A percentile compares a stretch with the other conserved stretches of the same genome.
Evolutionary conservation across 2,329 filamentous ascomycete species (phyloP).

Genomic region (Ascochyta viciae-villosae): DNA sequence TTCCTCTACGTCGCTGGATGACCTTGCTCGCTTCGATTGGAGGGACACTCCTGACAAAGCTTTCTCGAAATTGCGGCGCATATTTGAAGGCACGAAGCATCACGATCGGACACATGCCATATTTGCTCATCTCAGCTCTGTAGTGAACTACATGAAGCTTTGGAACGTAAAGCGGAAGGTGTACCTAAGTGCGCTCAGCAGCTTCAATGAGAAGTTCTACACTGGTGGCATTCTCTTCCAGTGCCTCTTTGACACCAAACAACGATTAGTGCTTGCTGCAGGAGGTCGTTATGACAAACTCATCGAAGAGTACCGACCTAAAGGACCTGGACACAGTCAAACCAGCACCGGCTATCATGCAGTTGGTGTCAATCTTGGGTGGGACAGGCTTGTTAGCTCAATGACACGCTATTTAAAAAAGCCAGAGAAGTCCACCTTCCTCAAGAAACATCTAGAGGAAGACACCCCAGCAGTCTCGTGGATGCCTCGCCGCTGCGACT

Average conservation of each 20-base stretch:
- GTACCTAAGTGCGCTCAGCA: constrained; percentile 84
- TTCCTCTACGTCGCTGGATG: constrained; percentile 87
- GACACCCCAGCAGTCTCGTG: constrained; percentile 45
- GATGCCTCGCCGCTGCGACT: constrained; percentile 72
- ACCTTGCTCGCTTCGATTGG: constrained; percentile 90
- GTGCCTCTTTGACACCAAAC: constrained; percentile 84
- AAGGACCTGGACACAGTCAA: constrained; percentile 64
- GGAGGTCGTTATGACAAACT: constrained; percentile 92
- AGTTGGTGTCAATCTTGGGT: constrained; percentile 90
- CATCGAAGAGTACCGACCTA: constrained; percentile 82
- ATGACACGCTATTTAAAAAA: constrained; percentile 62
- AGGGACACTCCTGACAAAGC: constrained; percentile 77
- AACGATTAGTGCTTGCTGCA: constrained; percentile 84
- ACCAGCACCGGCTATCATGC: constrained; percentile 66
- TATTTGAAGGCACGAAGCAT: constrained; percentile 63
- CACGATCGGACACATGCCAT: constrained; percentile 60
- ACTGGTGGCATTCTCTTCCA: constrained; percentile 82
- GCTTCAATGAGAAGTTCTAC: constrained; percentile 92
- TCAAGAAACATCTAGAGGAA: constrained; percentile 76
- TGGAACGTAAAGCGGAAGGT: constrained; percentile 79
- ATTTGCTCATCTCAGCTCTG: constrained; percentile 80
- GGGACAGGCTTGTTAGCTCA: constrained; percentile 77
- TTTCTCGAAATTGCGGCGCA: constrained; percentile 65
- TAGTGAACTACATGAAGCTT: constrained; percentile 77
- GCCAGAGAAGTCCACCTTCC: constrained; percentile 57